Conservation (phyloP, 495 filamentous ascomycete species). For the Bathelium albidoporum region DNA sequence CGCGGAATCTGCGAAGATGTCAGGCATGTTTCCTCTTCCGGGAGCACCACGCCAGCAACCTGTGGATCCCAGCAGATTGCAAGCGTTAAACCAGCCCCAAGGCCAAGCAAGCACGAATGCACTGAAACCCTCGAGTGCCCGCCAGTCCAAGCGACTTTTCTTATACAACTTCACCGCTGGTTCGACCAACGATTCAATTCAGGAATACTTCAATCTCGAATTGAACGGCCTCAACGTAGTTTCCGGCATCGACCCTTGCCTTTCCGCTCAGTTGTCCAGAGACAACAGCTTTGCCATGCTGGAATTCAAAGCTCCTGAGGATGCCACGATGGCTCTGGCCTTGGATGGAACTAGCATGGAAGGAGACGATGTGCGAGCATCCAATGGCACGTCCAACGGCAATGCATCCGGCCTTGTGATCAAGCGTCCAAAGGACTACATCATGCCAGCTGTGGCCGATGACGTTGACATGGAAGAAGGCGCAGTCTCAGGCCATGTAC, state of each 20-base stretch:
- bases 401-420: slow-evolving; percentile 58
- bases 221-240: slow-evolving; percentile 90
- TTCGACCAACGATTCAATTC: slow-evolving; percentile 58
- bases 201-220: slow-evolving; percentile 90
- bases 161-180: slow-evolving; percentile 65
- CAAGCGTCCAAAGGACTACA: slow-evolving; percentile 92
- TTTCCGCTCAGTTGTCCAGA: slow-evolving; percentile 70
- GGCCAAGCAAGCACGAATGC: slow-evolving; percentile 62
- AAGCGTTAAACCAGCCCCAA: slow-evolving; percentile 82
- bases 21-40: slow-evolving; percentile 96
- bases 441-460: slow-evolving; percentile 72
- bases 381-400: slow-evolving; percentile 47
- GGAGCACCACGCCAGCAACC: slow-evolving; percentile 91
- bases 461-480: slow-evolving; percentile 69
- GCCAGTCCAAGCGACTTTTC: slow-evolving; percentile 86
- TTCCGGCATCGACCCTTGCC: slow-evolving; percentile 72
- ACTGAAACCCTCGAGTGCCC: slow-evolving; percentile 83
- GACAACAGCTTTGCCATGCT: slow-evolving; percentile 72
- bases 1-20: slow-evolving; percentile 96
- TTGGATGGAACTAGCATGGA: slow-evolving; percentile 85
- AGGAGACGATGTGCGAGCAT: slow-evolving; percentile 41
- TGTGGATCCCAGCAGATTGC: slow-evolving; percentile 89
- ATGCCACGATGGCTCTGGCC: slow-evolving; percentile 84
- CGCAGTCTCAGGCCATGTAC: slow-evolving; percentile 65
- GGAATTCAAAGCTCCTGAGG: slow-evolving; percentile 78